Evolutionary conservation across 2,329 filamentous ascomycete species (phyloP).

Genomic region (Juglanconis juglandina): DNA sequence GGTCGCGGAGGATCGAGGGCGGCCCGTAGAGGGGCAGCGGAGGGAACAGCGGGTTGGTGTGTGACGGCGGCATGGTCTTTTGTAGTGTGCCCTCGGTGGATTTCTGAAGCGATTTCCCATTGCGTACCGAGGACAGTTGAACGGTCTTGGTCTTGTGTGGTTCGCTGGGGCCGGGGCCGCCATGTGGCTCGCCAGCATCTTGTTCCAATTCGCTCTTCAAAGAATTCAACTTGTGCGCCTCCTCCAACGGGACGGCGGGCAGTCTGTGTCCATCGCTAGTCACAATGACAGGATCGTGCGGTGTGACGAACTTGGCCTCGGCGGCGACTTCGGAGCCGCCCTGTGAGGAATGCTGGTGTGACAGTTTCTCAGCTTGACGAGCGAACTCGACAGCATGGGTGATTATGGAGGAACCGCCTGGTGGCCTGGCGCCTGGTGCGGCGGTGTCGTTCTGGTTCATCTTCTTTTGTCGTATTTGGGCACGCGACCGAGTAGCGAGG

Average conservation of each 20-base stretch:
- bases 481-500: neutral
- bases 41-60: conserved; percentile 79
- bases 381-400: conserved; percentile 53
- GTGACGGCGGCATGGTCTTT: conserved; percentile 56
- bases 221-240: conserved; percentile 68
- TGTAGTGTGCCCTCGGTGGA: conserved; percentile 45
- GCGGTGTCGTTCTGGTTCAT: conserved; percentile 2
- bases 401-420: conserved; percentile 17
- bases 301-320: conserved; percentile 63
- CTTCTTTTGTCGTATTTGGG: neutral
- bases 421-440: neutral
- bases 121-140: conserved; percentile 21
- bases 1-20: conserved; percentile 59
- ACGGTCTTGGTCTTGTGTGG: conserved; percentile 17
- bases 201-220: conserved; percentile 49
- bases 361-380: conserved; percentile 58
- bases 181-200: conserved; percentile 20
- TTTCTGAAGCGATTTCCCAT: conserved; percentile 37
- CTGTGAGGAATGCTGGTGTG: conserved; percentile 34
- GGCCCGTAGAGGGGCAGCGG: conserved; percentile 79
- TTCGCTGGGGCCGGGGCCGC: conserved; percentile 29
- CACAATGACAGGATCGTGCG: conserved; percentile 68
- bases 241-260: conserved; percentile 65
- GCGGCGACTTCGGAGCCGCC: conserved; percentile 48
- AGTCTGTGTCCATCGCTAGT: conserved; percentile 65